Evolutionary conservation across 805 yeast genomes (phyloP).

Genomic region (Candida loeiensis): DNA sequence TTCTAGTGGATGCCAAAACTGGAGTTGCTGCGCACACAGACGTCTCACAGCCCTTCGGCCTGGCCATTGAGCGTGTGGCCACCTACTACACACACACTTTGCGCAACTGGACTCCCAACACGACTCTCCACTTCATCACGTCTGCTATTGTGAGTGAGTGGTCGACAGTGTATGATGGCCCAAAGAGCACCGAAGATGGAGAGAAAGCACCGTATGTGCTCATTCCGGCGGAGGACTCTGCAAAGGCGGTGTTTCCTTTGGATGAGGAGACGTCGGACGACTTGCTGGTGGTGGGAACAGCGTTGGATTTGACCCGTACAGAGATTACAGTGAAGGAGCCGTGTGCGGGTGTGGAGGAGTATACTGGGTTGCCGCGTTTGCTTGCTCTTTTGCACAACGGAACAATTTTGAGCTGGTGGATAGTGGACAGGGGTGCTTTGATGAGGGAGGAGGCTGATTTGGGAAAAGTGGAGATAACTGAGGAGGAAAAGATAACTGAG

Average conservation of each 20-base stretch:
- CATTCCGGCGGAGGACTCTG: conserved; percentile 60
- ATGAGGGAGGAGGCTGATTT: conserved; percentile 11
- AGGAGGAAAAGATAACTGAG: not conserved
- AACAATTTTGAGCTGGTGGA: conserved; percentile 57
- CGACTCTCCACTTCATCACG: conserved; percentile 42
- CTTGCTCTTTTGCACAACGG: conserved; percentile 65
- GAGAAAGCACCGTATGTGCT: conserved; percentile 18
- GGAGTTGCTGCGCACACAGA: conserved; percentile 30
- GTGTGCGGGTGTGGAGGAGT: conserved; percentile 53
- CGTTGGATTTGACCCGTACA: conserved; percentile 52
- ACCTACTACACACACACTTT: conserved; percentile 42
- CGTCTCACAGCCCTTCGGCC: conserved; percentile 51
- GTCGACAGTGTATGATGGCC: conserved; percentile 3
- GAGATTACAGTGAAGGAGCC: conserved; percentile 47
- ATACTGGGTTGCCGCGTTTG: conserved; percentile 61
- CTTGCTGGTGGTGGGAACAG: conserved; percentile 67
- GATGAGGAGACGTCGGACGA: conserved; percentile 64
- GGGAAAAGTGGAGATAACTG: not conserved
- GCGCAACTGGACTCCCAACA: conserved; percentile 36
- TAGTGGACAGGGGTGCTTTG: conserved; percentile 55
- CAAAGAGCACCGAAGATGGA: conserved; percentile 6
- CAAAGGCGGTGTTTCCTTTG: conserved; percentile 71
- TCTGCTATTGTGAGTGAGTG: conserved; percentile 59
- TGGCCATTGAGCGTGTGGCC: conserved; percentile 30
- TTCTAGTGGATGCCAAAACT: conserved; percentile 20